Evolutionary conservation across 139 green algal species (phyloP), one percentile per base, ranked within the genome.

Genomic region (Eudorina sp.): DNA sequence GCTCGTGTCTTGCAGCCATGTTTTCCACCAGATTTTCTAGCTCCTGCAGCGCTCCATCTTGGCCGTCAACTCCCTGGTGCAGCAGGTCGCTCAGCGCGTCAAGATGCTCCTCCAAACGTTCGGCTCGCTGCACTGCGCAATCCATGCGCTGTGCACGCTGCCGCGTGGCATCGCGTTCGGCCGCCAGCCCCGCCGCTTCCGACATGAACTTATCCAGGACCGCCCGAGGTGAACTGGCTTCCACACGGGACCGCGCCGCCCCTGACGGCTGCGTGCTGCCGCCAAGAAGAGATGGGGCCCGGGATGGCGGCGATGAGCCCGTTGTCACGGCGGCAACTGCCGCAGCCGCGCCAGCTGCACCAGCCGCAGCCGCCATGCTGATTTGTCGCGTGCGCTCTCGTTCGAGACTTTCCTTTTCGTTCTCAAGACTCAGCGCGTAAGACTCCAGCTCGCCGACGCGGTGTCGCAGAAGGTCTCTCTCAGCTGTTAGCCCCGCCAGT

Each of bases 341-440:
- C 4, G 81, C 81, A 1, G 81, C 81, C 29, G 81, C 81, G 7
- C 81, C 81, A 27, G 81, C 81, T 34, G 81, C 81, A 4, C 81
- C 81, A 27, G 81, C 81, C 0, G 81, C 81, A 13, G 64, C 81
- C 0, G 81, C 81, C n/a, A 87, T 69, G 43, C 81, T 21, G 1
- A 87, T 11, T 2, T 68, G 34, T 21, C 19, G 45, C n/a, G 72
- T 34, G 6, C 25, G 81, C 8, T 66, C 0, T 0, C 53, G 21
- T 19, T 79, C 1, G 1, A 87, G 43, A 11, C 2, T 0, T 7
- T 78, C 81, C 9, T 53, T 31, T 36, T 87, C 81, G 0, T 25
- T 53, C 64, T 68, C 64, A 3, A 78, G 43, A 25, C 45, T 69
- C 41, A 14, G 51, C 45, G 40, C 25, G 3, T 14, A 64, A 8